These are phyloP conservation scores for Harrya chromipes DNA, from an alignment of 768 basidiomycete species.

Conservation along the genomic window DNA sequence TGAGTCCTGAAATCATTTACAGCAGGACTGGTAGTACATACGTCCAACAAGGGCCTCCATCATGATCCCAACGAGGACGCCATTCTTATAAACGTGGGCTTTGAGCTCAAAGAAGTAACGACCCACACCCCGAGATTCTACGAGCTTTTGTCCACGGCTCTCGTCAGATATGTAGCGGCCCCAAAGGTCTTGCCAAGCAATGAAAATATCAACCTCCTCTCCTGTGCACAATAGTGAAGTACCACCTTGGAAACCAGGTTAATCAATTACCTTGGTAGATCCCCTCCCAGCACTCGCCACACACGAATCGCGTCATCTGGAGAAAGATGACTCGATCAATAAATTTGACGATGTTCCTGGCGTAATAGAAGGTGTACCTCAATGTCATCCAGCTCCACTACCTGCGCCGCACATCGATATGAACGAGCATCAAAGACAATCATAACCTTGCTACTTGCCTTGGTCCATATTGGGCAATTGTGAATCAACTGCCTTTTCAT, in stretches of 20 bases:
- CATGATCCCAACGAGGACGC: slow-evolving; percentile 31
- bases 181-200: slow-evolving; percentile 27
- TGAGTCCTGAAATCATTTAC: slow-evolving; percentile 6
- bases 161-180: slow-evolving; percentile 22
- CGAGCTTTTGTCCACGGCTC: slow-evolving; percentile 29
- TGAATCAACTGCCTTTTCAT: slow-evolving; percentile 19
- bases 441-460: slow-evolving; percentile 10
- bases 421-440: not conserved
- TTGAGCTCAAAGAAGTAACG: slow-evolving; percentile 29
- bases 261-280: slow-evolving; percentile 22
- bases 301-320: slow-evolving; percentile 25
- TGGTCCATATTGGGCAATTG: slow-evolving; percentile 30
- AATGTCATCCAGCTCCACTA: slow-evolving; percentile 31
- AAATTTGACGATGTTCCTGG: not conserved
- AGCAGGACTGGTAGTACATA: slow-evolving; percentile 4
- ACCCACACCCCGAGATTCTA: slow-evolving; percentile 27
- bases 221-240: slow-evolving; percentile 11
- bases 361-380: slow-evolving; percentile 16
- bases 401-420: slow-evolving; percentile 13
- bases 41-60: slow-evolving; percentile 28
- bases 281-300: slow-evolving; percentile 27
- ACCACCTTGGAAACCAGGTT: not conserved
- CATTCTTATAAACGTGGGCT: slow-evolving; percentile 31
- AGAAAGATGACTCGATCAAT: not conserved
- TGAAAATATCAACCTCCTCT: slow-evolving; percentile 27